Evolutionary conservation across 2,329 filamentous ascomycete species (phyloP).

Genomic region (Byssochlamys sp.): DNA sequence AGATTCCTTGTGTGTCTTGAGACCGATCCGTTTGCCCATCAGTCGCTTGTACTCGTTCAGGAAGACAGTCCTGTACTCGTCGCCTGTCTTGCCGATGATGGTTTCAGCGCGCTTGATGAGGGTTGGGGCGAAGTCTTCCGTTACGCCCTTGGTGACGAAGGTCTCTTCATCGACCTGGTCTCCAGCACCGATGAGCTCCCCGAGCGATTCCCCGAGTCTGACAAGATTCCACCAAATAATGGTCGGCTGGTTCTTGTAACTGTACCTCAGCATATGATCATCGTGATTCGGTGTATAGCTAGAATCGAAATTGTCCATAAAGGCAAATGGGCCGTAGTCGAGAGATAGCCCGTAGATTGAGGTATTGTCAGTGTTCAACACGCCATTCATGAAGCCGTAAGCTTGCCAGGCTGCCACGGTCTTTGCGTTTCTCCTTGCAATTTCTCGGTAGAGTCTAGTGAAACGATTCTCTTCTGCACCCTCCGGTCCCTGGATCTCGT

Average conservation of each 20-base stretch:
- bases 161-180: conserved; percentile 57
- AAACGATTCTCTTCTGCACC: conserved; percentile 75
- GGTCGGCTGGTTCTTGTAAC: conserved; percentile 85
- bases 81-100: conserved; percentile 67
- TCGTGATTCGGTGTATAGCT: conserved; percentile 95
- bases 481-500: conserved; percentile 56
- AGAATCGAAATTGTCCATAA: conserved; percentile 94
- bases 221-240: conserved; percentile 99
- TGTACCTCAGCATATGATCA: conserved; percentile 75
- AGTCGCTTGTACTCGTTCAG: conserved; percentile 77
- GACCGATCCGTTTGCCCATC: conserved; percentile 70
- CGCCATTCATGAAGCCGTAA: conserved; percentile 98
- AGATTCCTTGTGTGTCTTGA: conserved; percentile 56
- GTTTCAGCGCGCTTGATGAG: conserved; percentile 71
- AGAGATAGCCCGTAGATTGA: conserved; percentile 80
- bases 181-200: conserved; percentile 76
- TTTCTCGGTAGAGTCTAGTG: conserved; percentile 73
- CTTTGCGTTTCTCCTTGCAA: conserved; percentile 72
- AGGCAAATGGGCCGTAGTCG: conserved; percentile 94
- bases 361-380: conserved; percentile 96
- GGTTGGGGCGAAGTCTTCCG: conserved; percentile 56
- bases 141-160: conserved; percentile 65
- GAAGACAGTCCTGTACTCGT: conserved; percentile 84
- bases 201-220: conserved; percentile 76
- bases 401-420: conserved; percentile 93